phyloP scores from a whole-genome alignment of 306 rosid species.

The Acacia crassicarpa region DNA sequence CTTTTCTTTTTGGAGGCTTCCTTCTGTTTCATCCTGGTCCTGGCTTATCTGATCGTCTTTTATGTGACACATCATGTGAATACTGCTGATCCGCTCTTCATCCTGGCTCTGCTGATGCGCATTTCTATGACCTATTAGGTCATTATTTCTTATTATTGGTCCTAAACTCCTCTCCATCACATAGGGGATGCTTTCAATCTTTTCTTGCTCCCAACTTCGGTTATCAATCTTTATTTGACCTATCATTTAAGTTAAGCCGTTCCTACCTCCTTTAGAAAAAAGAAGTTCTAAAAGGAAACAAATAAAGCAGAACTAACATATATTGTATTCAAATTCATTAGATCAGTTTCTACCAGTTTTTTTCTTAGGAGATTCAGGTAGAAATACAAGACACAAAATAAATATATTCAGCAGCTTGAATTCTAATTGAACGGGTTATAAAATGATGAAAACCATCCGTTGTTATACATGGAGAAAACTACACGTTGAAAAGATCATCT shows the following conservation, averaged over 20 bases:
- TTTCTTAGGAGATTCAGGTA: slow-evolving; percentile 4
- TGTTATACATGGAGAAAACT: slow-evolving; percentile 10
- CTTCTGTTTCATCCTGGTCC: slow-evolving; percentile 13
- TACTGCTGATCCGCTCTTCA: background rate
- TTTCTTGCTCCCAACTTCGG: slow-evolving; percentile 11
- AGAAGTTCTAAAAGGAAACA: background rate
- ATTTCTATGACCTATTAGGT: background rate
- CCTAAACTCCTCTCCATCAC: slow-evolving; percentile 19
- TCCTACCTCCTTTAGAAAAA: background rate
- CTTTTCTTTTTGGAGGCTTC: slow-evolving; percentile 20
- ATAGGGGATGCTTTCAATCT: slow-evolving; percentile 18
- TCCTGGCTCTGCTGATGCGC: slow-evolving; percentile 13
- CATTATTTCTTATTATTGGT: background rate
- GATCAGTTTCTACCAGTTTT: slow-evolving; percentile 11
- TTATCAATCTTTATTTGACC: slow-evolving; percentile 18
- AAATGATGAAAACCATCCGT: background rate
- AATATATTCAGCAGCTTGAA: background rate
- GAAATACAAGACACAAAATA: background rate
- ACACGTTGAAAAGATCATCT: slow-evolving; percentile 16
- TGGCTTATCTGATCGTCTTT: slow-evolving; percentile 18
- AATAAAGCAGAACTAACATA: background rate
- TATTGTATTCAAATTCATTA: slow-evolving; percentile 1
- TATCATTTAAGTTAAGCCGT: slow-evolving; percentile 18
- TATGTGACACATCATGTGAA: background rate
- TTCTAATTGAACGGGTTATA: background rate